Conservation (phyloP, 192 early-diverging fungal species). For the Coemansia javaensis region DNA sequence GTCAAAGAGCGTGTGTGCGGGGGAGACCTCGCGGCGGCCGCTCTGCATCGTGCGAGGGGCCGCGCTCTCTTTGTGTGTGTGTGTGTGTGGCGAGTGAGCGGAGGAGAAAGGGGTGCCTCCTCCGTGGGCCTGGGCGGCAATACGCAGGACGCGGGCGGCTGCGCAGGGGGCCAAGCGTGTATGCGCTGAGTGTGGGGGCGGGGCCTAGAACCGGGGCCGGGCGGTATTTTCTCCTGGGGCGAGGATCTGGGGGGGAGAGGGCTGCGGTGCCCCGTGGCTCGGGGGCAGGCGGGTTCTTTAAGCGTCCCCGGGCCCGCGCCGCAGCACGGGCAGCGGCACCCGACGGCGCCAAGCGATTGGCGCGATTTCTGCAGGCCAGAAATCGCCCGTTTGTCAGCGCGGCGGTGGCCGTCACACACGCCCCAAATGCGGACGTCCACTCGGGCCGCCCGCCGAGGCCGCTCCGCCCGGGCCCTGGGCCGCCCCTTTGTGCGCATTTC, state of each 20-base stretch:
- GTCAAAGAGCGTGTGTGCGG: conserved; percentile 38
- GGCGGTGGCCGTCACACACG: neutral
- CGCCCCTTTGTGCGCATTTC: too few species aligned
- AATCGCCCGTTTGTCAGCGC: neutral
- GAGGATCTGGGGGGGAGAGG: too few species aligned
- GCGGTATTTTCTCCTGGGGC: too few species aligned
- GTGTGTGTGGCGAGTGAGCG: neutral
- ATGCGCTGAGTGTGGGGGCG: too few species aligned
- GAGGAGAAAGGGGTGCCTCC: neutral
- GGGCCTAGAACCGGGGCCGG: too few species aligned
- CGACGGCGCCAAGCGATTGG: neutral
- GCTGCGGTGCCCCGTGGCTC: too few species aligned
- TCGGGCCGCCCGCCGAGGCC: too few species aligned
- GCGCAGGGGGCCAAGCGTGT: too few species aligned
- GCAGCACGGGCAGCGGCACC: too few species aligned
- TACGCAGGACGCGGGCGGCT: neutral
- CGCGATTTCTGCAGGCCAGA: neutral
- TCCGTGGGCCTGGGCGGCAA: neutral
- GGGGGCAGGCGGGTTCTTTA: too few species aligned
- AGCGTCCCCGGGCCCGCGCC: too few species aligned
- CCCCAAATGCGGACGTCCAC: neutral
- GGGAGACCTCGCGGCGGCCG: conserved; percentile 37
- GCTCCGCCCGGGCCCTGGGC: too few species aligned
- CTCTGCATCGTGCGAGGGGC: conserved; percentile 13
- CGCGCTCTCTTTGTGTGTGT: neutral